phyloP scores from a whole-genome alignment of 345 rosid genomes.

The Melaleuca alternifolia region DNA sequence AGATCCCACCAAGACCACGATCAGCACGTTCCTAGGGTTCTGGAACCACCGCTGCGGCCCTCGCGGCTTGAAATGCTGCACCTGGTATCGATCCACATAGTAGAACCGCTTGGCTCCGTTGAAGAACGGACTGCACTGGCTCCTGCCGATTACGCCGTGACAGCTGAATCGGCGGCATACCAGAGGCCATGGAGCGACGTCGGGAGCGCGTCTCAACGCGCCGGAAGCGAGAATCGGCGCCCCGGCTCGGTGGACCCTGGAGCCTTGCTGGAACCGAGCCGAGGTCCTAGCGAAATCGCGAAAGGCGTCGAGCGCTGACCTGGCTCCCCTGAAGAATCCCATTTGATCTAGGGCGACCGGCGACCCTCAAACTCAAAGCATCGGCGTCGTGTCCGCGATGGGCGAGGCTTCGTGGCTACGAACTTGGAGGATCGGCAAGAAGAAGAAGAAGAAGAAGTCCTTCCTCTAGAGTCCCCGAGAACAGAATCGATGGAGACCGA shows the following conservation, averaged over 20 bases:
- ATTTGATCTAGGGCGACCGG: background rate
- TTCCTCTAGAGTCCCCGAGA: background rate
- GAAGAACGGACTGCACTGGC: constrained; percentile 5
- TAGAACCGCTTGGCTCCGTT: constrained; percentile 39
- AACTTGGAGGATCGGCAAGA: background rate
- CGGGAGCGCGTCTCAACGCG: background rate
- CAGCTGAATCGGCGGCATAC: background rate
- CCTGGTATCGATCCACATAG: constrained; percentile 56
- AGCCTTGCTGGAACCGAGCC: background rate
- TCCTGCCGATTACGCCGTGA: background rate
- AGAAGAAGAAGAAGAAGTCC: background rate
- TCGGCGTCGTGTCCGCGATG: background rate
- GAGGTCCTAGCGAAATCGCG: constrained; percentile 16
- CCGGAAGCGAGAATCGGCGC: background rate
- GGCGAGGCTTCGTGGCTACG: background rate
- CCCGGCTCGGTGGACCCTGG: background rate
- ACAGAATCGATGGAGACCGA: background rate
- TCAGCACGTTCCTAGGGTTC: constrained; percentile 46
- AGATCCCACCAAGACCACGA: constrained; percentile 46
- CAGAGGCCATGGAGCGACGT: background rate
- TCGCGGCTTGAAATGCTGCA: constrained; percentile 63
- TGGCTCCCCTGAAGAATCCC: constrained; percentile 37
- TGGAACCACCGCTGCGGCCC: constrained; percentile 57
- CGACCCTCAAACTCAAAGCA: background rate
- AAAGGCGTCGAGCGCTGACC: constrained; percentile 29